These are phyloP conservation scores for Sugiyamaella xylanicola DNA, from an alignment of 1,139 yeast genomes.

Conservation along the genomic window DNA sequence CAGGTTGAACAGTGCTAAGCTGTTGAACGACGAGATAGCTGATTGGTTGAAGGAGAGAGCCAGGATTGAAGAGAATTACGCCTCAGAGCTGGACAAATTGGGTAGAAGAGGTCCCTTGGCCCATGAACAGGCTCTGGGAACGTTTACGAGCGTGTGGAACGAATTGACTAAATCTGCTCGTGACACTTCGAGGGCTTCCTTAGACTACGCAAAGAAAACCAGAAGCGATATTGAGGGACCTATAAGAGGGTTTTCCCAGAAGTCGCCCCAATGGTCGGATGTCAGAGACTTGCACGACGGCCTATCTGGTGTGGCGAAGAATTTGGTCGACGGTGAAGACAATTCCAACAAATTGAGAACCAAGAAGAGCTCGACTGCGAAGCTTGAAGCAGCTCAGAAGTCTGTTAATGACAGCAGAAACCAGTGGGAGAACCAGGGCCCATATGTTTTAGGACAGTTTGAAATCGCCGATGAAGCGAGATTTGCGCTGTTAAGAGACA, in stretches of 20 bases:
- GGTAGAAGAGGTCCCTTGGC: constrained; percentile 27
- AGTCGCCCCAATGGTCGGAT: constrained; percentile 38
- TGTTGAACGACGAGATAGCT: constrained; percentile 40
- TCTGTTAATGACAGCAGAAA: constrained; percentile 34
- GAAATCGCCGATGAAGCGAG: constrained; percentile 73
- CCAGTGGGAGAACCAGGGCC: constrained; percentile 76
- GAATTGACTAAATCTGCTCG: constrained; percentile 35
- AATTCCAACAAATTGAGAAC: constrained; percentile 30
- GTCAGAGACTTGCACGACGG: constrained; percentile 38
- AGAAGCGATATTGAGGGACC: constrained; percentile 42
- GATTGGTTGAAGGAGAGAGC: constrained; percentile 45
- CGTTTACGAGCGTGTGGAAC: constrained; percentile 42
- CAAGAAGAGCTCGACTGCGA: constrained; percentile 21
- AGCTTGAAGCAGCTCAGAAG: constrained; percentile 32
- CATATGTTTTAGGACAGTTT: constrained; percentile 72
- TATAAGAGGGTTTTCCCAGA: constrained; percentile 33
- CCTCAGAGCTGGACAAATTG: constrained; percentile 42
- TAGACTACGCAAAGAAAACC: constrained; percentile 38
- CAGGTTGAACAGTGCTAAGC: constrained; percentile 38
- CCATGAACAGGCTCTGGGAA: constrained; percentile 35
- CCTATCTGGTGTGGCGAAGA: constrained; percentile 35
- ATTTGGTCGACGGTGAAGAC: constrained; percentile 32
- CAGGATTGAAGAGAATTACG: constrained; percentile 41
- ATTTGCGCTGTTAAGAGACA: constrained; percentile 65
- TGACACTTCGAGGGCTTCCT: constrained; percentile 38